These are phyloP conservation scores for Glycine latifolia DNA, from an alignment of 306 rosid genomes.

Conservation along the genomic window DNA sequence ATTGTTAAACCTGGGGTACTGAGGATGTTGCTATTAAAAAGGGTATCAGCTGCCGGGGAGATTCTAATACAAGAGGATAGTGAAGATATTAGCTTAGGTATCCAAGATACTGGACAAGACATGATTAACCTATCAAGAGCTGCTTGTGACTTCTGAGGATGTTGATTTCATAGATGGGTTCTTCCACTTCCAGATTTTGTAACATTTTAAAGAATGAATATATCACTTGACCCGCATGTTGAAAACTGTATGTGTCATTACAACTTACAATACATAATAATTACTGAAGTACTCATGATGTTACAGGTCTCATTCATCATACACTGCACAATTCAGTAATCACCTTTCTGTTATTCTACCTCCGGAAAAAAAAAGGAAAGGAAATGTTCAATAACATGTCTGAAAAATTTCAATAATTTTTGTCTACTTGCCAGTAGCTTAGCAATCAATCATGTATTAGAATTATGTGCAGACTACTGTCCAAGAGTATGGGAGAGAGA, in stretches of 20 bases:
- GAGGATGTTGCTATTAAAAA: background rate
- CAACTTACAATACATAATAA: no score
- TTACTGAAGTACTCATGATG: background rate
- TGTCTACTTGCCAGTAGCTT: no score
- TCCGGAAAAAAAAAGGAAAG: no score
- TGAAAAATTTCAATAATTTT: no score
- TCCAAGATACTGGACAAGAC: background rate
- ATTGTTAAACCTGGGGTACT: background rate
- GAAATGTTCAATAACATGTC: no score
- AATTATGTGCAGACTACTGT: no score
- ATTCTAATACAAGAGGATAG: no score
- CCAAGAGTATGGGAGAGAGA: no score
- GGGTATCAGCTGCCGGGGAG: background rate
- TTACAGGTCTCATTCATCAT: background rate
- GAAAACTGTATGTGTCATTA: no score
- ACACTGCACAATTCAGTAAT: constrained; percentile 6
- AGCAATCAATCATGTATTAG: no score
- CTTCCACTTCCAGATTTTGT: background rate
- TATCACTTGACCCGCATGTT: no score
- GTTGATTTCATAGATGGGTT: background rate
- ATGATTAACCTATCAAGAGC: background rate
- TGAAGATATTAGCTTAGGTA: background rate
- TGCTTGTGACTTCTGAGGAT: background rate
- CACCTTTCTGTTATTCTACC: background rate
- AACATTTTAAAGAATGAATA: background rate